phyloP scores from a whole-genome alignment of 2,329 filamentous ascomycete genomes.

The Colletotrichum eleusines region DNA sequence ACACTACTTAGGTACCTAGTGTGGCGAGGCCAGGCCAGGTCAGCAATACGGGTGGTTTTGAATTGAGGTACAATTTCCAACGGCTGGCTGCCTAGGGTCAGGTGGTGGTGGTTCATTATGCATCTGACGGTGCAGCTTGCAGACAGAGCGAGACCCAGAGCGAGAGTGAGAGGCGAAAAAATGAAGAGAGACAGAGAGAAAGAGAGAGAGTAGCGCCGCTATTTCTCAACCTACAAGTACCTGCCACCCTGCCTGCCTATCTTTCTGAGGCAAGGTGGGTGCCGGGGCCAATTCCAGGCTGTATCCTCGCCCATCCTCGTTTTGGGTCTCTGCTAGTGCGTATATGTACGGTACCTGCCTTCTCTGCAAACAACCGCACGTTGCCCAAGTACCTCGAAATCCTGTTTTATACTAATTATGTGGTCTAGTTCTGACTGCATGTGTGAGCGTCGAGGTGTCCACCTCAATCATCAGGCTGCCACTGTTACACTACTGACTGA shows the following conservation, averaged over 20 bases:
- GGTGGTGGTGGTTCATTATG: slow-evolving; percentile 20
- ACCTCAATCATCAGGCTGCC: slow-evolving; percentile 35
- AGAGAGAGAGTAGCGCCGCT: slow-evolving; percentile 8
- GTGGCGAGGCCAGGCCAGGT: not conserved
- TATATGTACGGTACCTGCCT: slow-evolving; percentile 1
- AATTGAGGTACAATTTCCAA: slow-evolving; percentile 26
- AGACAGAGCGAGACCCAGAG: not conserved
- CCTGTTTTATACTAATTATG: slow-evolving; percentile 16
- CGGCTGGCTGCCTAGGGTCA: slow-evolving; percentile 26
- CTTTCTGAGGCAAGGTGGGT: slow-evolving; percentile 39
- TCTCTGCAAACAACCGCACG: not conserved
- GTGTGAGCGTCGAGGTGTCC: not conserved
- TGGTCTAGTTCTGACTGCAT: not conserved
- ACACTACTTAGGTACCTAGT: no score
- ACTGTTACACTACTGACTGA: slow-evolving; percentile 22
- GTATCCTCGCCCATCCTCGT: slow-evolving; percentile 15
- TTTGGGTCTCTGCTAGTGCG: slow-evolving; percentile 16
- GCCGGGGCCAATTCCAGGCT: slow-evolving; percentile 26
- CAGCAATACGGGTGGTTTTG: slow-evolving; percentile 21
- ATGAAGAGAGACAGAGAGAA: slow-evolving; percentile 3
- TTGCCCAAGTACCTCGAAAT: slow-evolving; percentile 19
- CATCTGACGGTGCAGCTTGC: slow-evolving; percentile 7
- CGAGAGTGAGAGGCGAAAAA: not conserved
- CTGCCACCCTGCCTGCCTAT: not conserved
- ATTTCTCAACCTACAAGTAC: slow-evolving; percentile 23